Evolutionary conservation across 306 rosid genomes (phyloP), one percentile per base, ranked within the genome.

Genomic region (Chamaecrista fasciculata): DNA sequence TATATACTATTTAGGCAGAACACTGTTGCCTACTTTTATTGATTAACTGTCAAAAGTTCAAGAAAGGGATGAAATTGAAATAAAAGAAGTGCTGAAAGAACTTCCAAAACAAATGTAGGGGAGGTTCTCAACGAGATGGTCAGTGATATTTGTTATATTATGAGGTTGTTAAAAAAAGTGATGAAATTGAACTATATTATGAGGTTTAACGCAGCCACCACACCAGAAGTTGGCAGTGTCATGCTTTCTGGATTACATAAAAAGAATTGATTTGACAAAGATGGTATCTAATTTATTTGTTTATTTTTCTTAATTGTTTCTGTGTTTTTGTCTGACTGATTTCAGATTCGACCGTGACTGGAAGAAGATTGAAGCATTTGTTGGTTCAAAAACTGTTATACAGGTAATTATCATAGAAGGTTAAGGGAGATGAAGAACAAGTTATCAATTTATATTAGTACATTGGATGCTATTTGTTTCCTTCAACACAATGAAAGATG

Each of bases 351-450:
- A 91, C 71, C 97, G 99, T 29, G 99, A 95, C 79, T 95, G 99
- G 99, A 95, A 95, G 81, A 95, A 91, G 86, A 95, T 95, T 75
- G 97, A 87, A 87, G 97, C 99, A 58, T 95, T 85, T 82, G 84
- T 95, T 15, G 99, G 96, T 53, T 85, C 99, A 36, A 95, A 95
- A 83, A 87, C 97, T n/a, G 96, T 91, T 67, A 91, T 95, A 67
- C 99, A 95, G 97, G 99, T 94, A 87, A 82, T 59, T 62, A 44
- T 24, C 42, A 36, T 70, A 67, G 21, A 56, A 43, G 23, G 51
- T 46, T 34, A 51, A 56, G 24, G 57, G 53, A 55, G 67, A 62
- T 39, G 55, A 34, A 50, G 21, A 49, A 58, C 34, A 28, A 37
- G 31, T 39, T 81, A 63, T 20, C 44, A 2, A 1, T 18, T 20